A percentile compares a stretch with the other conserved stretches of the same genome.
Conservation (phyloP, 176 grass and related monocot genomes). For the Neostapfia colusana region DNA sequence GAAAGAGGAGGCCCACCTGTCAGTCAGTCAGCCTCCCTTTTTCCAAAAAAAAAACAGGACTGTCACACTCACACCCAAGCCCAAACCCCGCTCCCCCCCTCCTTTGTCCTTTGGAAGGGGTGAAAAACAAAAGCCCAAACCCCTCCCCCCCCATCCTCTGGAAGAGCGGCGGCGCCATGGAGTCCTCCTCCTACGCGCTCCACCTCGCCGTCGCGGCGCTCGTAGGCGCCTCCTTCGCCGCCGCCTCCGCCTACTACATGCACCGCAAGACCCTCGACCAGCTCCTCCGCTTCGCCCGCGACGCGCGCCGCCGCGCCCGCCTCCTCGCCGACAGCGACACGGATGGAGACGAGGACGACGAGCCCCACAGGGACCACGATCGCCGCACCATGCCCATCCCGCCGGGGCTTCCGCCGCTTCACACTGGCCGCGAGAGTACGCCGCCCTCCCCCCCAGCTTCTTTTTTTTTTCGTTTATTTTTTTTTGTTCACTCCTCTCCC, state of each 20-base stretch:
- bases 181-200: conserved; percentile 61
- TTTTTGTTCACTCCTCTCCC: neutral
- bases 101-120: too few species aligned
- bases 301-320: conserved; percentile 42
- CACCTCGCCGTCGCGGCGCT: conserved; percentile 85
- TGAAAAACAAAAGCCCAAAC: neutral
- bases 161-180: conserved; percentile 50
- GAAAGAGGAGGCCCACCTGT: neutral
- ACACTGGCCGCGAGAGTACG: conserved; percentile 68
- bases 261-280: conserved; percentile 79
- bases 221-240: conserved; percentile 83
- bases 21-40: too few species aligned
- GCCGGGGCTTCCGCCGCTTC: conserved; percentile 66
- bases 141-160: neutral
- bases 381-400: conserved; percentile 61
- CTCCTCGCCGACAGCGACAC: conserved; percentile 19
- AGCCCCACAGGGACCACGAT: conserved; percentile 39
- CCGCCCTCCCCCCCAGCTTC: neutral
- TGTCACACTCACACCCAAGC: neutral
- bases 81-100: too few species aligned
- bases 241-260: conserved; percentile 89
- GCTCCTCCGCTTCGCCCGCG: conserved; percentile 74
- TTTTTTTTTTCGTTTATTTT: neutral
- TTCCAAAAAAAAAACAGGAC: too few species aligned
- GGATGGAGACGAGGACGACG: conserved; percentile 28